Evolutionary conservation across 352 stramenopile species (phyloP), one percentile per base, ranked within the genome.

Genomic region (Phytophthora pisi): DNA sequence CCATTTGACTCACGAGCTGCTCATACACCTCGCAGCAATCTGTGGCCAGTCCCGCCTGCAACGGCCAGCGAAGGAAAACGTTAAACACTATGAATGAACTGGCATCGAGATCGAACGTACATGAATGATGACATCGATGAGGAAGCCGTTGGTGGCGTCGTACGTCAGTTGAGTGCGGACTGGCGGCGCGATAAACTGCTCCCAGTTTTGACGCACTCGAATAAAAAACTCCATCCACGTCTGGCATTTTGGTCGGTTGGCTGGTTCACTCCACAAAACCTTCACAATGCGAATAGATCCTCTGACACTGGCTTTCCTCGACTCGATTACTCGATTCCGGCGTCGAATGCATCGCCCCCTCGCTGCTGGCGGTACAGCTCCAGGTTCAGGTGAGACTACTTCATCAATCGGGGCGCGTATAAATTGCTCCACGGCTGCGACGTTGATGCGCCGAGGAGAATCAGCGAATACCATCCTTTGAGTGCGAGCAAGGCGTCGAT

Each of bases 251-350:
- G 70, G 61, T 10, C 40, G 24, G 18, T 46, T 52, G 0, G 72
- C 52, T 57, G 61, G 46, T 34, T 99, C 96, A 36, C 86, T 68
- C 84, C 97, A 99, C 13, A 93, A 82, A 28, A 98, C 86, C 46
- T 90, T 92, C 34, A 97, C 82, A 43, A 98, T 86, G 47, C 96
- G 90, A 31, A 90, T 70, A 4, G 68, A 61, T 4, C 46, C 68
- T 62, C 72, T 30, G 3, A 71, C 34, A 79, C 28, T 90, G 63
- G 50, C 62, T 84, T 57, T 89, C 1, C 90, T 74, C 4, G 96
- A 97, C 77, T 98, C 93, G 50, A 91, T 66, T n/a, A 68, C 18
- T 42, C 64, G 56, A 36, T 57, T 65, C 3, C 51, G 43, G 36
- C 20, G 53, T 43, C 64, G 47, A 47, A 4, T 57, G 3, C 71